Base-by-base conservation (phyloP, 179 eudicot genomes). In the Actinidia arguta region DNA sequence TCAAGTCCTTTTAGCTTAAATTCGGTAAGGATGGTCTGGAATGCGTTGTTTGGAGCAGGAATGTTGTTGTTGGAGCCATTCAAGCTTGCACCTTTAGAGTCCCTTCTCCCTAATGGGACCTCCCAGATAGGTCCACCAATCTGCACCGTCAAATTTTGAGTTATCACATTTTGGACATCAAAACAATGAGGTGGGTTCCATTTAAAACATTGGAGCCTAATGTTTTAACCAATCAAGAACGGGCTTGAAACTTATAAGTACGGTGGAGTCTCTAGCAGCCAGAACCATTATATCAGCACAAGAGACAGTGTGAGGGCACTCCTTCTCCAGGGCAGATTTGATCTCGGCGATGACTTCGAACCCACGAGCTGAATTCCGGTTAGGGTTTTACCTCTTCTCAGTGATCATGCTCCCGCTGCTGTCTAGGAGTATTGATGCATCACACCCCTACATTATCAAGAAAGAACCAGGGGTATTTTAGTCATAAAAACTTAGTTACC, bases 1-100 rank as follows among this genome's bases (percentile, higher is more conserved):
- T 94, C 82, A 9, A 96, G 94, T 5, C 94, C 97, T 85, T 92
- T 78, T 1, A 82, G 89, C 87, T 86, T 86, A 80, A 92, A 96
- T 77, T 92, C 92, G 64, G 94, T 89, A 73, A 92, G 91, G 78
- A 96, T 91, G 77, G 98, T 90, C 55, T 92, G 91, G 82, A 96
- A 94, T 2, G 96, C 94, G 92, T 88, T 92, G 91, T 92, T 94
- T 52, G 98, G 98, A 52, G 98, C 96, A 22, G 98, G 98, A 84
- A 95, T 95, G 84, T 94, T 90, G 78, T 90, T 78, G 89, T 95
- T 95, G 51, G 98, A 92, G 47, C 98, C 98, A 85, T 94, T 94
- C 83, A 95, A 87, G 82, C 36, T 31, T 36, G 98, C 96, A 80
- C 82, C 86, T 80, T 36, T 87, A 0, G 98, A 87, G 85, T 95